Evolutionary conservation across 2,329 filamentous ascomycete genomes (phyloP), one percentile per base, ranked within the genome.

Genomic region (Coniella lustricola): DNA sequence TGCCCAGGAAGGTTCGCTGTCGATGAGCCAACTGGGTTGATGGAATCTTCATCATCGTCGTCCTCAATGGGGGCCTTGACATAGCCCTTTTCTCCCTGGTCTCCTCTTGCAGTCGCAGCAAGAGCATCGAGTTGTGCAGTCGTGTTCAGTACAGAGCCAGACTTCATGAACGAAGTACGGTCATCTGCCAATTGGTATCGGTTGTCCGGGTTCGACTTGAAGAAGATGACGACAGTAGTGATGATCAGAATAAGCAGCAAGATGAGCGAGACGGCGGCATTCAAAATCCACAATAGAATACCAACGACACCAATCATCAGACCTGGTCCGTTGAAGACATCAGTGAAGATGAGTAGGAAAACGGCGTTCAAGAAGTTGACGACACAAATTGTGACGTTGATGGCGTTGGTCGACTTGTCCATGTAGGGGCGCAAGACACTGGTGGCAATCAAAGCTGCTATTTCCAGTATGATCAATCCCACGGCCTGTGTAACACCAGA

Each of bases 361-460:
- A 93, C 80, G 41, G 82, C 74, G 66, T 88, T 90, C 61, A 93
- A 67, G 66, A 93, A 90, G 72, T 91, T 93, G 66, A 91, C 74
- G 31, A 81, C 82, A 50, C 79, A 82, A 59, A 93, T 94, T 51
- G 87, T 77, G 61, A 94, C 91, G 72, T 93, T 93, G 76, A 90
- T 91, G 50, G 82, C 81, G 64, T 94, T 94, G 52, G 87, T 93
- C 71, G 87, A 90, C 79, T 91, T 93, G 75, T 94, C 88, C 88
- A 94, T 94, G 80, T 86, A 94, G n/a, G 88, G 88, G 46, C 85
- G 80, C 59, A 93, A 70, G 42, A 90, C 81, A 59, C 81, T 84
- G 46, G 87, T 81, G 36, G 71, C 77, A 58, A 93, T 82, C 50
- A 94, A 75, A 55, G 84, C 81, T 42, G 68, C 76, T 3, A 81